A percentile compares a stretch with the other conserved stretches of the same genome.
Conservation (phyloP, 2,329 filamentous ascomycete genomes). For the Cadophora gregata region DNA sequence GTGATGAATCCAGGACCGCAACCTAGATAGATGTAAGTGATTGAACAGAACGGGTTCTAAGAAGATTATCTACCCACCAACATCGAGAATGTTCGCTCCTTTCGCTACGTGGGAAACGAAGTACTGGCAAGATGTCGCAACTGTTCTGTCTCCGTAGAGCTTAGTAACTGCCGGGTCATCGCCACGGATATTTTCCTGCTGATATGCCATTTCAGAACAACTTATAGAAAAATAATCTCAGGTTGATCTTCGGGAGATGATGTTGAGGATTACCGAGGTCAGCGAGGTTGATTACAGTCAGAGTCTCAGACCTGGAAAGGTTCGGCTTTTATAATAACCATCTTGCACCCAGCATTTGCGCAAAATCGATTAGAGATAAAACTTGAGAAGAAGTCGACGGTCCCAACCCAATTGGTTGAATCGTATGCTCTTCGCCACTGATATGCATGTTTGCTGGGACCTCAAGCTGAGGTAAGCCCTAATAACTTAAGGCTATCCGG, state of each 20-base stretch:
- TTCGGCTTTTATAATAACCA: neutral
- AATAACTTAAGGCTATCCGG: neutral
- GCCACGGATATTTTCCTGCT: conserved; percentile 9
- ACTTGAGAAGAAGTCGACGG: neutral
- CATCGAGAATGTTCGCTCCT: conserved; percentile 48
- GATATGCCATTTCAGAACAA: conserved; percentile 13
- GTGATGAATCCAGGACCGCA: conserved; percentile 58
- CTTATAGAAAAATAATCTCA: neutral
- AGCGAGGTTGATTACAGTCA: neutral
- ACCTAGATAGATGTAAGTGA: conserved; percentile 29
- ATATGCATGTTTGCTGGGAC: neutral
- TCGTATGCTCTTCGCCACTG: neutral
- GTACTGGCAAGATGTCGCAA: conserved; percentile 17
- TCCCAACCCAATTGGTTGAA: neutral
- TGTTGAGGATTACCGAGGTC: neutral
- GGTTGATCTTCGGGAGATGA: neutral
- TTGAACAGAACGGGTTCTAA: neutral
- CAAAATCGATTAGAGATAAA: neutral
- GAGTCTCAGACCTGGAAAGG: neutral
- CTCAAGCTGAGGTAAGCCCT: neutral
- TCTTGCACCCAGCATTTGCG: neutral
- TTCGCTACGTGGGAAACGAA: conserved; percentile 49
- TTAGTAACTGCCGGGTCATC: conserved; percentile 19
- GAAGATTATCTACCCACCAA: conserved; percentile 39
- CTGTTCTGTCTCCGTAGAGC: conserved; percentile 19